Percentiles rank a stretch among this genome's conserved stretches.
Evolutionary conservation across 225 moss, liverwort and hornwort genomes (phyloP).

Genomic region (Pseudisothecium myosuroides): DNA sequence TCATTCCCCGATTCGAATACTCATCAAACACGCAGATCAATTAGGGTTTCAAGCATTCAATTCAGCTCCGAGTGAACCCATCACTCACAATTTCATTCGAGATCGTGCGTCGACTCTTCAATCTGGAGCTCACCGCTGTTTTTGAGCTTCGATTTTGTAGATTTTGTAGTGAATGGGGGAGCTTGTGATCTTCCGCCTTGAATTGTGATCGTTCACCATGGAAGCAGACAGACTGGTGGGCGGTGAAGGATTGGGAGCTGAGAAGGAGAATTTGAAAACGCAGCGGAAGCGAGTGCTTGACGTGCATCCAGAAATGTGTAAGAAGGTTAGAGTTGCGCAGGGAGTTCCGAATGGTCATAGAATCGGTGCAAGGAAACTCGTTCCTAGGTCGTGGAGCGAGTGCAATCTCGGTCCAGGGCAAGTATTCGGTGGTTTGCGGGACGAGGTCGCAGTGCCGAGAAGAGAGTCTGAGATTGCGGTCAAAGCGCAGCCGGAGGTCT

Average conservation of each 20-base stretch:
- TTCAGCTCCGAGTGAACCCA: not conserved
- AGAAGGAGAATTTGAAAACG: constrained; percentile 24
- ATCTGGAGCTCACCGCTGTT: not conserved
- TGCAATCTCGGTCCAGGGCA: constrained; percentile 21
- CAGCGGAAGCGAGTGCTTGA: constrained; percentile 21
- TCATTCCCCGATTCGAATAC: not conserved
- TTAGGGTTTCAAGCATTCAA: too few relatives aligned
- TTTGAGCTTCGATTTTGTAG: not conserved
- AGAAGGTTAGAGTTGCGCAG: constrained; percentile 7
- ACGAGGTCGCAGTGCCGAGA: not conserved
- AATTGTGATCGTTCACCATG: not conserved
- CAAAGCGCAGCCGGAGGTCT: not conserved
- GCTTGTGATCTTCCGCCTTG: not conserved
- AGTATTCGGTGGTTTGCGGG: not conserved
- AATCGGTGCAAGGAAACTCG: not conserved
- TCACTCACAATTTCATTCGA: too few relatives aligned
- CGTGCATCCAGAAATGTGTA: not conserved
- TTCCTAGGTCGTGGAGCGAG: constrained; percentile 31
- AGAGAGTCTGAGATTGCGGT: not conserved
- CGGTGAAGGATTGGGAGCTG: not conserved
- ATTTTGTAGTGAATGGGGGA: not conserved
- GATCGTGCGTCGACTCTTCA: not conserved
- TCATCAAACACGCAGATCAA: not conserved
- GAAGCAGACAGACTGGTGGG: not conserved
- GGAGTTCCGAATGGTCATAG: not conserved